Conservation (phyloP, 441 rosid species). For the Jatropha multifida region DNA sequence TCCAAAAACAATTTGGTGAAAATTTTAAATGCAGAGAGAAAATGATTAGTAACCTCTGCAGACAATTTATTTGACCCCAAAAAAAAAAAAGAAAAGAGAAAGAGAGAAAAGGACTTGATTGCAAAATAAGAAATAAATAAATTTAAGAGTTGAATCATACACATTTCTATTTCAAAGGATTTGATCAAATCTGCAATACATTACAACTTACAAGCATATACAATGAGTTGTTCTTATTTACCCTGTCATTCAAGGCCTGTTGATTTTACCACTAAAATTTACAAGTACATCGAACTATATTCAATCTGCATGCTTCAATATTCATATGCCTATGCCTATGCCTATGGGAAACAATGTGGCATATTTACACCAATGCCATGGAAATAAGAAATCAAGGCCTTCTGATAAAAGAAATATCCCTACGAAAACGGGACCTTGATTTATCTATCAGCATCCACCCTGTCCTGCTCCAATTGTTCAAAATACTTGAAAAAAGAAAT, state of each 20-base stretch:
- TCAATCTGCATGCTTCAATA: background rate
- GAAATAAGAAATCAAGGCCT: background rate
- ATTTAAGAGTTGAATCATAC: background rate
- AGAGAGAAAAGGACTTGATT: background rate
- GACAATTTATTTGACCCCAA: no score
- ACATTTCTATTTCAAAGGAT: background rate
- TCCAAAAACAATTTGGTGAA: no score
- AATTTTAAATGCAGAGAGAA: no score
- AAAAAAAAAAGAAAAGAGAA: no score
- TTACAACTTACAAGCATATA: background rate
- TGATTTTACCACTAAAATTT: background rate
- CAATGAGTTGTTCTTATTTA: background rate
- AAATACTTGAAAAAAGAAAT: background rate
- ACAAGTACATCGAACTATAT: background rate
- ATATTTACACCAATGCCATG: background rate
- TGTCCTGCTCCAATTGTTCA: background rate
- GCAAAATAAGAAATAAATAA: background rate
- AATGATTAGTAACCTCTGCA: no score
- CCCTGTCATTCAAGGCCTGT: no score
- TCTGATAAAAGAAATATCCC: background rate
- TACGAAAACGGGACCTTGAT: background rate
- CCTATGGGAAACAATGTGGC: background rate
- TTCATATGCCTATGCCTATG: no score
- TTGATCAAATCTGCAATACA: background rate
- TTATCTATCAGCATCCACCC: background rate